Evolutionary conservation across 2,329 filamentous ascomycete genomes (phyloP).

Genomic region (Lecanosticta acicola): DNA sequence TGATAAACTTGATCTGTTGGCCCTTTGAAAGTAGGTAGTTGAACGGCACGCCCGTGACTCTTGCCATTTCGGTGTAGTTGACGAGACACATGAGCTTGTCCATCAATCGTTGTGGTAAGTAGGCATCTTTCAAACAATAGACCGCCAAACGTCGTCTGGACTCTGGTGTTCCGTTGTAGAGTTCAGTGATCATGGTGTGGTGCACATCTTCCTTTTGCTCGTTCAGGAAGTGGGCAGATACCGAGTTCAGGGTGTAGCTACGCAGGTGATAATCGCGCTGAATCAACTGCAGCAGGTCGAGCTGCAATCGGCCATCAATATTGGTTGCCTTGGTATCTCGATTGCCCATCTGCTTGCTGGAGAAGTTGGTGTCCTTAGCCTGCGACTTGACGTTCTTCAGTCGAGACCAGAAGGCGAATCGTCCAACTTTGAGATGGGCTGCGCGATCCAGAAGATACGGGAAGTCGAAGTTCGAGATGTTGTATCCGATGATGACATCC

Average conservation of each 20-base stretch:
- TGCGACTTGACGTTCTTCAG: conserved; percentile 65
- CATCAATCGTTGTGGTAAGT: conserved; percentile 87
- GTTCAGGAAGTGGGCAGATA: conserved; percentile 87
- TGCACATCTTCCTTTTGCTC: conserved; percentile 99
- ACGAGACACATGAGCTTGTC: conserved; percentile 98
- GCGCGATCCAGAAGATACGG: conserved; percentile 89
- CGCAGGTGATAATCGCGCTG: conserved; percentile 91
- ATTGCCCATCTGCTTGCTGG: conserved; percentile 97
- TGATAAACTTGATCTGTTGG: conserved; percentile 96
- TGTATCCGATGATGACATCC: conserved; percentile 98
- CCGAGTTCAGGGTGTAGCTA: conserved; percentile 96
- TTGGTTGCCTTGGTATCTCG: conserved; percentile 92
- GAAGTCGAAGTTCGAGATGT: conserved; percentile 98
- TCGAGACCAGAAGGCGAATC: conserved; percentile 84
- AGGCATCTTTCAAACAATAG: conserved; percentile 97
- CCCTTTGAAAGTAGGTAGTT: conserved; percentile 87
- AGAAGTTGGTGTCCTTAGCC: conserved; percentile 77
- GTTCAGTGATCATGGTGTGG: conserved; percentile 97
- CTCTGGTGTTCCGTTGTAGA: conserved; percentile 94
- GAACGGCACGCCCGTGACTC: conserved; percentile 97
- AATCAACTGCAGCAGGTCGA: conserved; percentile 90
- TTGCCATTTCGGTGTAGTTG: conserved; percentile 99
- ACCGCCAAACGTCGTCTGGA: conserved; percentile 84
- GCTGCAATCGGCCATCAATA: conserved; percentile 84
- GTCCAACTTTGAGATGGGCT: conserved; percentile 69